Evolutionary conservation across 2,329 filamentous ascomycete genomes (phyloP), one percentile per base, ranked within the genome.

Genomic region (Coniochaeta prunicola): DNA sequence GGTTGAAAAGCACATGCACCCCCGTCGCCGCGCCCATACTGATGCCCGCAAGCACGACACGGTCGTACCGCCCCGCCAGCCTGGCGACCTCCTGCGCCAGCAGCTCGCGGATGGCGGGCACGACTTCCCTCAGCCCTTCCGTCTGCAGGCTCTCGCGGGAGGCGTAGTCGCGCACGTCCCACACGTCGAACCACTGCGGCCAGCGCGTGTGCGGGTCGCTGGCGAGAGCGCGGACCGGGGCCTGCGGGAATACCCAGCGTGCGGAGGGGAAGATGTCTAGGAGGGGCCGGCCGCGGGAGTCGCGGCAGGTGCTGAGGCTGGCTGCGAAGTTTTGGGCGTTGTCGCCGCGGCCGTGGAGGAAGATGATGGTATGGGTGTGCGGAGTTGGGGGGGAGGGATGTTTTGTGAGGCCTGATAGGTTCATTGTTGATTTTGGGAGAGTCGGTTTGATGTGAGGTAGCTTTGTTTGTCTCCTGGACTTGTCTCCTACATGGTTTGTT

Each of bases 141-240:
- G 65, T 65, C 63, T 80, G 77, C 5, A 77, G 60, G 3, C 77
- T 73, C 60, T 81, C 76, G n/a, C 68, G 64, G 17, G 76, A 68
- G 1, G 68, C 55, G n/a, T 77, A 74, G 59, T 77, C 67, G 19
- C 68, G 63, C 0, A 74, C 68, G 56, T 77, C 76, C 69, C 72
- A 77, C 33, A 80, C 71, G 63, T 83, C 79, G 64, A 82, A 83
- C 80, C 79, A 83, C 63, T 80, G 77, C 10, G 74, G 70, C 21
- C 21, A 24, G 4, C 12, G 12, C 7, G 65, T 61, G 30, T 70
- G 65, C 55, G 64, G 63, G 38, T 62, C 53, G 56, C 61, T 57
- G 58, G 71, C 69, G 53, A 67, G 64, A 56, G 67, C 42, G 58
- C 67, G 65, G 33, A 65, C 19, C 12, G 73, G 72, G 1, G 78